Base-by-base conservation (phyloP, 2,329 filamentous ascomycete species). In the Sporothrix phasma region DNA sequence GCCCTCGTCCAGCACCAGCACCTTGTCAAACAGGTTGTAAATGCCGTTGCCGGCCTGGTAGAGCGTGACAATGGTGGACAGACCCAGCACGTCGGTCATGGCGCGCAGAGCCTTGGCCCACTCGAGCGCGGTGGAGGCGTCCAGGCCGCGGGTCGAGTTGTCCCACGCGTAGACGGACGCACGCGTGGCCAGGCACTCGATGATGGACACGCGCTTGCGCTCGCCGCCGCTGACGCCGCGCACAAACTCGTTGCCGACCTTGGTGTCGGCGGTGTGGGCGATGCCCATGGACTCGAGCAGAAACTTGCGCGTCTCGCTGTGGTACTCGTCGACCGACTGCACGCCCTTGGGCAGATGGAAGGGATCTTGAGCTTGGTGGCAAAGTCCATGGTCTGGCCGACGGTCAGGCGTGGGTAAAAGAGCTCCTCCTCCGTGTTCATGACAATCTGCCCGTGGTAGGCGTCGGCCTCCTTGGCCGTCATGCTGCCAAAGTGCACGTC, bases 361-460 rank as follows among this genome's bases (percentile, higher is more conserved):
- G 3, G 51, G 51, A 88, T 87, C 59, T 86, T 88, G 81, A 5
- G 89, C 88, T n/a, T 79, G 3, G 89, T 88, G 19, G 89, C 89
- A 67, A 93, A 93, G 62, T 84, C 87, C 58, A 93, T 80, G 0
- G 90, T 94, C 70, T 93, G 87, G 61, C 88, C 88, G 47, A 93
- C 89, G 1, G 84, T 86, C 70, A 94, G 76, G 76, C 86, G 84
- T 15, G 89, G 88, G 71, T 92, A 92, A 75, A 92, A 89, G 4
- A 88, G 87, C 72, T 95, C 90, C 39, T 90, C 86, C 74, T 94
- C 90, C 65, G 89, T 89, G 0, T 89, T 92, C 76, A 94, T 94
- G 73, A 72, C 66, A 13, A 73, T 67, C 77, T 80, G 70, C 63
- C 72, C 72, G 5, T 71, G 70, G 61, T 70, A 73, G 31, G 67